Base-by-base conservation (phyloP, 2,329 filamentous ascomycete genomes). In the Sporothrix euskadiensis region DNA sequence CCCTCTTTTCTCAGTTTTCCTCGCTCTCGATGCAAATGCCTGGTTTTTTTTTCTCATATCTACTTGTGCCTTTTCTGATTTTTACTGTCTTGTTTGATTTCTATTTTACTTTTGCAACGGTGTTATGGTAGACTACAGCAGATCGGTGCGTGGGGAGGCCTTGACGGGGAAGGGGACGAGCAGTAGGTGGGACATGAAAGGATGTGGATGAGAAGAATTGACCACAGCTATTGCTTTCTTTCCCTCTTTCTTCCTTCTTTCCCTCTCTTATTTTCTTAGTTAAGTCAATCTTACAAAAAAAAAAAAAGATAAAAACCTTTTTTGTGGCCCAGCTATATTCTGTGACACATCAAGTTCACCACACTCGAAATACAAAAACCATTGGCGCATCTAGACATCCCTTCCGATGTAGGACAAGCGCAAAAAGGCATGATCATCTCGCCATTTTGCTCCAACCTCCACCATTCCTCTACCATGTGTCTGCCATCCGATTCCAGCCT, bases 81-180 rank as follows among this genome's bases (percentile, higher is more conserved):
- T 19, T 19, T 52, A 22, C 16, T 44, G 54, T n/a, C 72, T 65
- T 71, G 35, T 54, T 69, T 70, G 47, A 44, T 69, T 35, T 66
- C 47, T 70, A 52, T 57, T 68, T 16, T 35, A 14, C 39, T 39
- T 54, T 65, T 56, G 16, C 49, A 52, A 68, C 26, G 26, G 65
- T 68, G 44, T 68, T 66, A 26, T 39, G 71, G 71, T 66, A 72
- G 71, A 72, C 71, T 56, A 65, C 35, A 63, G 54, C 30, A 63
- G 26, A 61, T 44, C 12, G 35, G 59, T 65, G 59, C 59, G 59
- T 65, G 35, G 35, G 49, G 61, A 44, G 26, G 69, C 16, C 30
- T 22, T 41, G 69, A 71, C 39, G 41, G 49, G 26, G 30, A 44
- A 41, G 39, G 59, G 39, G 56, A 44, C 39, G 59, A 65, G 35